Conservation (phyloP, 2,329 filamentous ascomycete genomes). For the Alternaria panax region DNA sequence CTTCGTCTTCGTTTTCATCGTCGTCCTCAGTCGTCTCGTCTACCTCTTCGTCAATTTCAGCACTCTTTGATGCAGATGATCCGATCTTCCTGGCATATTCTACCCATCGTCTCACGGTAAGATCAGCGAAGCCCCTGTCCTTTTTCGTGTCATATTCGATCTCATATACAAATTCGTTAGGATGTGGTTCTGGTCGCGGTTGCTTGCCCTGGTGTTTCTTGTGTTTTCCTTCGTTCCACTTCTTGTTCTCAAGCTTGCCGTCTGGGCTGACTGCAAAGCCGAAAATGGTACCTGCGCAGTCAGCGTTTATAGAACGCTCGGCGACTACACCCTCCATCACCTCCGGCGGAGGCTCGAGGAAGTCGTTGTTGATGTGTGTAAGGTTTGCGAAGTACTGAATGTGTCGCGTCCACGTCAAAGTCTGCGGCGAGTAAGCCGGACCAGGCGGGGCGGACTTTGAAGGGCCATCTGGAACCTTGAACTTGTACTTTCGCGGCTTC, state of each 20-base stretch:
- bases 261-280: constrained; percentile 38
- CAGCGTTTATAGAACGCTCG: constrained; percentile 14
- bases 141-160: constrained; percentile 86
- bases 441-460: constrained; percentile 77
- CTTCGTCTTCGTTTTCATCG: constrained; percentile 30
- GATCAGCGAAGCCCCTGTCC: constrained; percentile 78
- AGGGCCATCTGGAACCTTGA: constrained; percentile 71
- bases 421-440: constrained; percentile 87
- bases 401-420: constrained; percentile 79
- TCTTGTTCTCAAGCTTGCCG: constrained; percentile 41
- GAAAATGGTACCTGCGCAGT: constrained; percentile 29
- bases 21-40: constrained; percentile 18
- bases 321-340: background rate
- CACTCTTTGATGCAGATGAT: constrained; percentile 48
- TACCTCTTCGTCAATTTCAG: constrained; percentile 25
- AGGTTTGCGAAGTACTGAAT: constrained; percentile 94
- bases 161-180: constrained; percentile 74
- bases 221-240: constrained; percentile 72
- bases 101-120: constrained; percentile 84
- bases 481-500: constrained; percentile 54
- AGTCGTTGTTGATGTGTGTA: constrained; percentile 84
- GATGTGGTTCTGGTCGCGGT: constrained; percentile 61
- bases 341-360: constrained; percentile 40
- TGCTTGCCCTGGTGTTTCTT: constrained; percentile 63
- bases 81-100: constrained; percentile 82